Percentiles rank a stretch among this genome's conserved stretches.
phyloP scores from a whole-genome alignment of 371 early-diverging fungal genomes.

The Mortierella polycephala region DNA sequence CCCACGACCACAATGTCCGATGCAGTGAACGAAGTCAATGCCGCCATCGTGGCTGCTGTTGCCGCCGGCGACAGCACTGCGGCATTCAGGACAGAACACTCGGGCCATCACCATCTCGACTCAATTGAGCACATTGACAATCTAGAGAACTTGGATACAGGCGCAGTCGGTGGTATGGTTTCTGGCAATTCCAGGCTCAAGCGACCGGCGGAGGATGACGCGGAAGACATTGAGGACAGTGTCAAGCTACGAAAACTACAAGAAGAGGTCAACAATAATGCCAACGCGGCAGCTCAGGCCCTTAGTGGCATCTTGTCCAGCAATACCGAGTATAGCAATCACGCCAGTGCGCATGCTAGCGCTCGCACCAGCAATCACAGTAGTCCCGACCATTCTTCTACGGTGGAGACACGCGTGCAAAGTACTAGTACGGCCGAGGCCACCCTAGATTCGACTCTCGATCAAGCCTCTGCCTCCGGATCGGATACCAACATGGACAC shows the following conservation, averaged over 20 bases:
- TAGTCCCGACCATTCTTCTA: slow-evolving; percentile 22
- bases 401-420: slow-evolving; percentile 20
- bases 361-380: slow-evolving; percentile 20
- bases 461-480: background rate
- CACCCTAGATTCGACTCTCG: background rate
- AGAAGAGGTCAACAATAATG: slow-evolving; percentile 51
- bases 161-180: slow-evolving; percentile 24
- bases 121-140: slow-evolving; percentile 12
- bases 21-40: slow-evolving; percentile 45
- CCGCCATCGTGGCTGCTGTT: slow-evolving; percentile 53
- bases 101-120: slow-evolving; percentile 6
- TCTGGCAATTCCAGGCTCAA: slow-evolving; percentile 22
- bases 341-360: slow-evolving; percentile 20
- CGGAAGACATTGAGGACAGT: slow-evolving; percentile 38
- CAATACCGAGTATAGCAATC: slow-evolving; percentile 11
- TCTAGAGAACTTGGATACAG: slow-evolving; percentile 17
- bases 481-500: background rate
- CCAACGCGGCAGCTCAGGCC: slow-evolving; percentile 45
- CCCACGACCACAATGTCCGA: slow-evolving; percentile 50
- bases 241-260: slow-evolving; percentile 52
- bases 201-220: slow-evolving; percentile 42
- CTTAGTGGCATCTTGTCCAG: slow-evolving; percentile 31
- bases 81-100: slow-evolving; percentile 22
- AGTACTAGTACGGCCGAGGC: background rate
- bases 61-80: slow-evolving; percentile 41